phyloP scores from a whole-genome alignment of 306 rosid species.

The Leucaena leucocephala region DNA sequence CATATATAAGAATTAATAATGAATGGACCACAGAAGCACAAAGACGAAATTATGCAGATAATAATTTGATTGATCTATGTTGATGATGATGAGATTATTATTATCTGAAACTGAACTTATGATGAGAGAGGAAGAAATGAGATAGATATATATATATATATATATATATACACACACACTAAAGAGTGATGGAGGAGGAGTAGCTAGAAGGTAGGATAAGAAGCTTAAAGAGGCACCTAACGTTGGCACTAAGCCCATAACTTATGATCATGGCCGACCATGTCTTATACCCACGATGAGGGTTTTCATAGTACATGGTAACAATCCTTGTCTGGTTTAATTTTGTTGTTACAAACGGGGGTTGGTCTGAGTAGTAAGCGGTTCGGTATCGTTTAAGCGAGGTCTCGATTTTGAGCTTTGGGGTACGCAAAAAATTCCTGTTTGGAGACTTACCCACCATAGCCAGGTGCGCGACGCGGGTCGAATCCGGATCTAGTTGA shows the following conservation, averaged over 20 bases:
- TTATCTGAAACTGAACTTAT: conserved; percentile 27
- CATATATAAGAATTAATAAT: conserved; percentile 12
- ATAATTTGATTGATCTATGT: conserved; percentile 31
- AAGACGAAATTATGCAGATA: conserved; percentile 17
- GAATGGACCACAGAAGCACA: conserved; percentile 44
- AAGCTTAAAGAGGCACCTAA: conserved; percentile 49
- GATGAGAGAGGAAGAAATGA: conserved; percentile 7
- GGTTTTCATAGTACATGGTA: conserved; percentile 41
- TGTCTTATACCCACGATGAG: conserved; percentile 37
- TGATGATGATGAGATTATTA: neutral
- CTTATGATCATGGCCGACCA: conserved; percentile 50
- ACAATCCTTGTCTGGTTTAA: conserved; percentile 40
- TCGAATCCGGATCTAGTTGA: too few species aligned
- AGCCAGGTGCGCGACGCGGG: too few species aligned
- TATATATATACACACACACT: too few species aligned
- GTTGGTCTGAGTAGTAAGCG: too few species aligned
- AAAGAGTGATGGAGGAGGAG: conserved; percentile 26
- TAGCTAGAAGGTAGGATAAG: conserved; percentile 27
- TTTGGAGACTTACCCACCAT: too few species aligned
- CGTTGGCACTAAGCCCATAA: conserved; percentile 24
- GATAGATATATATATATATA: too few species aligned
- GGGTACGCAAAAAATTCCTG: too few species aligned
- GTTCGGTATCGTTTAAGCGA: too few species aligned
- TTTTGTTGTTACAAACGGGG: conserved; percentile 19
- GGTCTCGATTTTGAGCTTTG: too few species aligned